Conservation (phyloP, 345 rosid genomes). For the Physaria fendleri region DNA sequence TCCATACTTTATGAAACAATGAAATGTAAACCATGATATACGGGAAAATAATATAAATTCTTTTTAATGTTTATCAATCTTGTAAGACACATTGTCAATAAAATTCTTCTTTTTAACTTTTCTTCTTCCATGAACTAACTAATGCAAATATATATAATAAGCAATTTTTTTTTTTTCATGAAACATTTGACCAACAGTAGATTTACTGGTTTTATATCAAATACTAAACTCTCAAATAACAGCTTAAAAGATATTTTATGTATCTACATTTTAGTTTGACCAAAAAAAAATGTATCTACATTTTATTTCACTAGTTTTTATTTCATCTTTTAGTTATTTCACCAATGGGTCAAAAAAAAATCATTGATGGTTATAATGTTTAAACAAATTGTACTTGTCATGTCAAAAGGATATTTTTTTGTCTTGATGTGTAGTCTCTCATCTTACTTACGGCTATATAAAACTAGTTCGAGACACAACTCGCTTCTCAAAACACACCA, state of each 20-base stretch:
- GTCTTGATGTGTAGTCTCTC: conserved; percentile 6
- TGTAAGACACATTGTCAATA: neutral
- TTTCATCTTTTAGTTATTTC: neutral
- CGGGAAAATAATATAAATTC: neutral
- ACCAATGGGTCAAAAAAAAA: neutral
- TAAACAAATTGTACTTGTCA: neutral
- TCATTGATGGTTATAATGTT: neutral
- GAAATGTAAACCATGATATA: neutral
- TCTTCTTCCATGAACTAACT: no score
- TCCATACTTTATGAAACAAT: neutral
- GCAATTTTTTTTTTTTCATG: neutral
- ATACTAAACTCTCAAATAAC: neutral
- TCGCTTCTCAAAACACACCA: no score
- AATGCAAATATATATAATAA: neutral
- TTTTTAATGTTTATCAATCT: neutral
- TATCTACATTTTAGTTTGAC: neutral
- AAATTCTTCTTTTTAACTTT: no score
- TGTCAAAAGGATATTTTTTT: neutral
- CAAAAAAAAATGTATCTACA: neutral
- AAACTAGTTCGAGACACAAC: conserved; percentile 5
- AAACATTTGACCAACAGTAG: neutral
- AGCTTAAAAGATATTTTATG: neutral
- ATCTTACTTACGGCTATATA: conserved; percentile 16
- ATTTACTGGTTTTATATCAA: neutral
- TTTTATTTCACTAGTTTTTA: neutral